These are phyloP conservation scores for Jackrogersella minutella DNA, from an alignment of 495 filamentous ascomycete genomes.

Conservation along the genomic window DNA sequence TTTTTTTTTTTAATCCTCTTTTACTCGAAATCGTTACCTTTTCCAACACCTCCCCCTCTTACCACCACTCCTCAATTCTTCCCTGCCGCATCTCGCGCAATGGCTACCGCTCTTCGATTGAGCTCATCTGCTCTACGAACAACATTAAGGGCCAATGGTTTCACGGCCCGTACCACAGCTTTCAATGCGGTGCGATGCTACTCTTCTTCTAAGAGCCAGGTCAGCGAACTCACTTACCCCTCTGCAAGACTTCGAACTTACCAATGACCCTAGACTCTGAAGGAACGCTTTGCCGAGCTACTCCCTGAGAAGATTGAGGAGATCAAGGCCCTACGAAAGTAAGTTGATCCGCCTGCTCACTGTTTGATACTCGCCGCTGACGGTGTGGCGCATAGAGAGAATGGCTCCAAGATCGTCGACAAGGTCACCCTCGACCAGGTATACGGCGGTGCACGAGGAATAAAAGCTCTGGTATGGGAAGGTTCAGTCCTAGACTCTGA, in stretches of 20 bases:
- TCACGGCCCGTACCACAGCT: conserved; percentile 69
- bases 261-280: conserved; percentile 75
- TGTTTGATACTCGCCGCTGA: conserved; percentile 18
- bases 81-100: conserved; percentile 55
- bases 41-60: conserved; percentile 21
- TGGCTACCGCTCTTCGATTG: conserved; percentile 83
- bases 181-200: conserved; percentile 88
- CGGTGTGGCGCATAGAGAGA: conserved; percentile 66
- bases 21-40: conserved; percentile 29
- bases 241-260: conserved; percentile 43
- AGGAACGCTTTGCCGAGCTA: conserved; percentile 96
- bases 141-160: conserved; percentile 67
- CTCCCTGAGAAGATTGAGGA: conserved; percentile 96
- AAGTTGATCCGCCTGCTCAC: conserved; percentile 48
- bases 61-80: conserved; percentile 38
- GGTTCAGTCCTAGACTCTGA: conserved; percentile 97
- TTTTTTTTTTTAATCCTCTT: conserved; percentile 48
- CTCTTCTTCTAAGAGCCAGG: conserved; percentile 85
- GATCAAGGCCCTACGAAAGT: conserved; percentile 98
- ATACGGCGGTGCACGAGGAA: conserved; percentile 98
- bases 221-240: conserved; percentile 50
- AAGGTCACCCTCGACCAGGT: conserved; percentile 99
- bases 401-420: conserved; percentile 92
- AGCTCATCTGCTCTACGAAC: conserved; percentile 78
- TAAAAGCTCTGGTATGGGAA: conserved; percentile 99